These are phyloP conservation scores for Diaporthe capsici DNA, from an alignment of 2,329 filamentous ascomycete genomes.

Conservation along the genomic window DNA sequence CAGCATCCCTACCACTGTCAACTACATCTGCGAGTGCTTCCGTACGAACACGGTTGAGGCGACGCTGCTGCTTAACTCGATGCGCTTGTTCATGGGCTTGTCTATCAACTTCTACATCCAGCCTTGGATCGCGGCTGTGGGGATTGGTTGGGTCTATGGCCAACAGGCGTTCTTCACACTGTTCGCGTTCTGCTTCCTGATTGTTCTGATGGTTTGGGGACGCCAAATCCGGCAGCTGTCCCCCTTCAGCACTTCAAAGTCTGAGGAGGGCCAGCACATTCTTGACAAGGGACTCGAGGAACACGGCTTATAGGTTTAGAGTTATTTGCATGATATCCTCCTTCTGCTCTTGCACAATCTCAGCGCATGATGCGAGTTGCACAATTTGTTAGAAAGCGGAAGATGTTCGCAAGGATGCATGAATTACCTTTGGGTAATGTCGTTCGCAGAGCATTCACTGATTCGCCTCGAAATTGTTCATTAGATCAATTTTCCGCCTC, in stretches of 20 bases:
- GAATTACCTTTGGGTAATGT: not conserved
- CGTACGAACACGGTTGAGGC: slow-evolving; percentile 54
- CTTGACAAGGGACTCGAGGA: slow-evolving; percentile 1
- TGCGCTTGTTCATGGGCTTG: slow-evolving; percentile 54
- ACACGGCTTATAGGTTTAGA: slow-evolving; percentile 4
- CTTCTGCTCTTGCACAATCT: not conserved
- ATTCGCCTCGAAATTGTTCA: not conserved
- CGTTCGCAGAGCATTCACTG: not conserved
- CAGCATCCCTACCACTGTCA: slow-evolving; percentile 51
- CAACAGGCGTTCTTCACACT: slow-evolving; percentile 56
- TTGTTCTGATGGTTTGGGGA: slow-evolving; percentile 50
- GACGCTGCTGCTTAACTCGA: slow-evolving; percentile 51
- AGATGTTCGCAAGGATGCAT: not conserved
- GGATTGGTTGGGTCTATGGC: slow-evolving; percentile 56
- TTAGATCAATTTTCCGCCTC: not conserved
- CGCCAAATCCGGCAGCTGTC: slow-evolving; percentile 42
- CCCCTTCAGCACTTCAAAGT: slow-evolving; percentile 39
- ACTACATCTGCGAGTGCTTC: slow-evolving; percentile 53
- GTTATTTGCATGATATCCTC: not conserved
- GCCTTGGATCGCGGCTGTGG: slow-evolving; percentile 53
- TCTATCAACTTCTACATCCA: slow-evolving; percentile 56
- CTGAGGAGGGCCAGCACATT: slow-evolving; percentile 42
- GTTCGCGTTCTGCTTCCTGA: slow-evolving; percentile 46
- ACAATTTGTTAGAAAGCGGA: not conserved
- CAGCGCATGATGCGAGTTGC: not conserved